Base-by-base conservation (phyloP, 2,329 filamentous ascomycete genomes). In the Fusarium bulbicola region DNA sequence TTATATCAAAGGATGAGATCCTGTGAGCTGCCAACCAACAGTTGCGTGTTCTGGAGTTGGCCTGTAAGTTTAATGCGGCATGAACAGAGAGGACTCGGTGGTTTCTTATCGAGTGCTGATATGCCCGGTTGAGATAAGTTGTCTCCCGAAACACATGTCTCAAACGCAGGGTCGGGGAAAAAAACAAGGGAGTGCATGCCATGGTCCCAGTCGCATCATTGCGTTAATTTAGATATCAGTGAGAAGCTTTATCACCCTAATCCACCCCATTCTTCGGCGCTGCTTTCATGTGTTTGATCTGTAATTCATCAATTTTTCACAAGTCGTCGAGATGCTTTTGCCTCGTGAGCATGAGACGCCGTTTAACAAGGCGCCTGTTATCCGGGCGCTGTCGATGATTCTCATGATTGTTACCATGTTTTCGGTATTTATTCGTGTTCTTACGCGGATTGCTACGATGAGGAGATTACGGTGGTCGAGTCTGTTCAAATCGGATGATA, bases 291-390 rank as follows among this genome's bases (percentile, higher is more conserved):
- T 49, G 36, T 4, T 14, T 36, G 34, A 34, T 32, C 34, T 40
- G 28, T 21, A 49, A 28, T 39, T 47, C 40, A n/a, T 10, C 34
- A 34, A 47, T 20, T n/a, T 11, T 13, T 20, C 42, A 12, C 47
- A 50, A 24, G 14, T 47, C 20, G 20, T 63, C 60, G 43, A 68
- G 42, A 68, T 68, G 63, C 40, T 63, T n/a, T 45, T 34, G 1
- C n/a, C 56, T 5, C 63, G 65, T n/a, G 65, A 68, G 42, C 65
- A 68, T 68, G 63, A 68, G 47, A 63, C 63, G 11, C 63, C 47
- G 7, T 68, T 68, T 20, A 68, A 68, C 14, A 68, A 68, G 7
- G 53, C 65, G n/a, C 63, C 63, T 7, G 26, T 68, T 3, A 54
- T 68, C 9, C 36, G 65, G 47, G 63, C 65, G 16, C 26, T 68